A percentile compares a stretch with the other conserved stretches of the same genome.
phyloP scores from a whole-genome alignment of 441 rosid species.

The Euphorbia neoarborescens region DNA sequence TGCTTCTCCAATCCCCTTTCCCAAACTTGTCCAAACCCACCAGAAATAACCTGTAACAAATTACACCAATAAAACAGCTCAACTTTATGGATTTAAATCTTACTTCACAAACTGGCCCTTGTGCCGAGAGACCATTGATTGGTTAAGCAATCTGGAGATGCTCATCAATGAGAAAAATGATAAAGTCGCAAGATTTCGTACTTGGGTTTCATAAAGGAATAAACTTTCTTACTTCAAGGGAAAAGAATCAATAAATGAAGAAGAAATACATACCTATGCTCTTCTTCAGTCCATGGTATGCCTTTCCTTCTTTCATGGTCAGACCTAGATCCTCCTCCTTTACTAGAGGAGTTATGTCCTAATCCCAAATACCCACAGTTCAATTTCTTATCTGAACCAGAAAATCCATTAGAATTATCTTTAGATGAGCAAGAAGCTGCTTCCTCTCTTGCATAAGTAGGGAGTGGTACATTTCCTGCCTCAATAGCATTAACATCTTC shows the following conservation, averaged over 20 bases:
- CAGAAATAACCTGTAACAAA: constrained; percentile 73
- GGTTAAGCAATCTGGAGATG: too few species aligned
- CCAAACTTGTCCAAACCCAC: constrained; percentile 92
- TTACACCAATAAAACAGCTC: too few species aligned
- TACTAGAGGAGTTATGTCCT: constrained; percentile 43
- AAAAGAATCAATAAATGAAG: not conserved
- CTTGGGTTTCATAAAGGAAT: not conserved
- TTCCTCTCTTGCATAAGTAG: constrained; percentile 51
- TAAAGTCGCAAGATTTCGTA: not conserved
- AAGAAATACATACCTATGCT: constrained; percentile 57
- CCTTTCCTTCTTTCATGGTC: constrained; percentile 94
- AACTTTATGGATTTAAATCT: too few species aligned
- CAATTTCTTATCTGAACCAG: constrained; percentile 45
- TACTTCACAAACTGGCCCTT: too few species aligned
- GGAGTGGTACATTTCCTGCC: constrained; percentile 54
- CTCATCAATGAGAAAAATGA: not conserved
- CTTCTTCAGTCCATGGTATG: constrained; percentile 95
- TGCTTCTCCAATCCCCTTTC: constrained; percentile 97
- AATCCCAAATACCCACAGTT: constrained; percentile 40
- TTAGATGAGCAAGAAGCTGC: constrained; percentile 28
- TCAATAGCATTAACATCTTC: constrained; percentile 68
- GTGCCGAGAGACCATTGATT: too few species aligned
- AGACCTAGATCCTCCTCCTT: constrained; percentile 52
- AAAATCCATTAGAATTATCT: constrained; percentile 27
- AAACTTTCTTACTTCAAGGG: too few species aligned